Evolutionary conservation across 169 alveolate species (phyloP).

Genomic region (Cyclospora cayetanensis): DNA sequence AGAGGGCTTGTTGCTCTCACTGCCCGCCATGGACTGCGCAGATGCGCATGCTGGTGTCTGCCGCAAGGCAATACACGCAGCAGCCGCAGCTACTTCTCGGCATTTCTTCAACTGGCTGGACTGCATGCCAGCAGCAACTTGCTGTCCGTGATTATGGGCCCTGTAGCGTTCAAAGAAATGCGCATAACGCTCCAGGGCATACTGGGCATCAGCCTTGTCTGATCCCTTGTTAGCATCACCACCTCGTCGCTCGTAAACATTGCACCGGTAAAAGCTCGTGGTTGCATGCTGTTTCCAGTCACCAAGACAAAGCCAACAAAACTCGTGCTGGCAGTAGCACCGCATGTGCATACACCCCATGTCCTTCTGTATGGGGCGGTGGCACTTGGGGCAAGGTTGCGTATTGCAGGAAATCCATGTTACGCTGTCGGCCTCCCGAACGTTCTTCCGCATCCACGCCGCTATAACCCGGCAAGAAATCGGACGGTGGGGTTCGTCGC

Average conservation of each 20-base stretch:
- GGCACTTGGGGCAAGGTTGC: constrained; percentile 86
- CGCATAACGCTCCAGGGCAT: constrained; percentile 72
- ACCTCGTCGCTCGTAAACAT: constrained; percentile 54
- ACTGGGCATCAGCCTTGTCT: constrained; percentile 38
- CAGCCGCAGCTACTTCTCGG: constrained; percentile 46
- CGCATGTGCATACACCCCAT: constrained; percentile 93
- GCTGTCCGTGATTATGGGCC: constrained; percentile 70
- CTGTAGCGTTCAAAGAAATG: constrained; percentile 71
- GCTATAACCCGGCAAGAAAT: constrained; percentile 82
- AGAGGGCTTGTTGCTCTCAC: background rate
- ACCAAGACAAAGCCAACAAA: constrained; percentile 91
- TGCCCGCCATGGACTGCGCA: background rate
- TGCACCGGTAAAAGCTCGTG: constrained; percentile 59
- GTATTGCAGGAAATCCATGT: constrained; percentile 87
- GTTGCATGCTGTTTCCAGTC: constrained; percentile 81
- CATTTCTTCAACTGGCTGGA: constrained; percentile 46
- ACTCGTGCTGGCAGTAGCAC: constrained; percentile 86
- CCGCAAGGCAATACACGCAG: background rate
- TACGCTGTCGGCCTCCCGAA: constrained; percentile 82
- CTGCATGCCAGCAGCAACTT: constrained; percentile 64
- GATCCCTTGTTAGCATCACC: constrained; percentile 33
- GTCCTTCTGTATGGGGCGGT: constrained; percentile 85
- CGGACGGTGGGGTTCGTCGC: constrained; percentile 86
- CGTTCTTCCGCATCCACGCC: constrained; percentile 78
- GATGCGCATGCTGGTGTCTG: background rate